Evolutionary conservation across 2,329 filamentous ascomycete genomes (phyloP).

Genomic region (Sarocladium brachiariae): DNA sequence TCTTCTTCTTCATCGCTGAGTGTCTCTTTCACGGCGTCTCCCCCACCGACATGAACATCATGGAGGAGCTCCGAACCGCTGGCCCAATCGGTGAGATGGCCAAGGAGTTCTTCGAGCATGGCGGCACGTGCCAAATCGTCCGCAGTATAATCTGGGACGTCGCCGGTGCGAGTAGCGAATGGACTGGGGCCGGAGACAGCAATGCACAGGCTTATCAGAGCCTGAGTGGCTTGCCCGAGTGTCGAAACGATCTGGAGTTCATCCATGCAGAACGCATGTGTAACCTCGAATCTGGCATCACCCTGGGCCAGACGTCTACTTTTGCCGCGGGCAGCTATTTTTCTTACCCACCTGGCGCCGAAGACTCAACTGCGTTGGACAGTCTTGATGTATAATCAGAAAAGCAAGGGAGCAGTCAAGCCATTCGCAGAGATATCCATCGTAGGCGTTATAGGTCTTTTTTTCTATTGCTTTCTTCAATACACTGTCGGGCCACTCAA

Average conservation of each 20-base stretch:
- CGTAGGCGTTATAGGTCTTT: too few relatives aligned
- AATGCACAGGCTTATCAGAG: not conserved
- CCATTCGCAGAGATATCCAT: too few relatives aligned
- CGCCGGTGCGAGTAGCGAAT: not conserved
- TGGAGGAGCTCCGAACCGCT: not conserved
- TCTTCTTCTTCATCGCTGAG: not conserved
- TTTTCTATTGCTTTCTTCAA: too few relatives aligned
- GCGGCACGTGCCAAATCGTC: not conserved
- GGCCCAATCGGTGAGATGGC: not conserved
- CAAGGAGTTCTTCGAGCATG: not conserved
- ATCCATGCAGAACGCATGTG: not conserved
- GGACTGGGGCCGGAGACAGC: not conserved
- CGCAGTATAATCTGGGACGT: not conserved
- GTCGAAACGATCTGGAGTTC: constrained; percentile 6
- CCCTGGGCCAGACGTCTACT: too few relatives aligned
- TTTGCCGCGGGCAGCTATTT: too few relatives aligned
- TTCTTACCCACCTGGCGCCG: too few relatives aligned
- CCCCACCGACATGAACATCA: not conserved
- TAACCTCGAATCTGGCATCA: not conserved
- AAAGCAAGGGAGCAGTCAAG: too few relatives aligned
- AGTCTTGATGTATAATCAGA: too few relatives aligned
- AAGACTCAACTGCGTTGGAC: too few relatives aligned
- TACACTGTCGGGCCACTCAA: too few relatives aligned
- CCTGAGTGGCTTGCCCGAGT: not conserved
- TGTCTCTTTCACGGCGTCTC: not conserved